These are phyloP conservation scores for Blastobotrys malaysiensis DNA, from an alignment of 1,139 yeast species.

Conservation along the genomic window DNA sequence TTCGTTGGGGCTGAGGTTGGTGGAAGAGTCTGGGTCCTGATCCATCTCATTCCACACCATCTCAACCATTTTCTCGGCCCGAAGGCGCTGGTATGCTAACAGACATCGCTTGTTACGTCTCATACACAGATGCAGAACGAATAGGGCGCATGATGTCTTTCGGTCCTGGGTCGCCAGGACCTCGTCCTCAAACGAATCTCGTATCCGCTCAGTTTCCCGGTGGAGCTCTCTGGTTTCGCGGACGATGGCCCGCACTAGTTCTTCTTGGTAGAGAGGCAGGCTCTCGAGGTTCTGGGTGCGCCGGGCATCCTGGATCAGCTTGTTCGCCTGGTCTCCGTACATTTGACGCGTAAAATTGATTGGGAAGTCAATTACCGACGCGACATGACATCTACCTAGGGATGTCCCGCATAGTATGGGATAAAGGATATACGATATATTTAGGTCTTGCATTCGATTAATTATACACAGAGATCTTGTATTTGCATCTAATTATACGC, in stretches of 20 bases:
- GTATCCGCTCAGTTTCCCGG: constrained; percentile 50
- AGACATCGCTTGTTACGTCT: constrained; percentile 84
- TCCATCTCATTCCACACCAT: constrained; percentile 61
- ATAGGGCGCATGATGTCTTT: constrained; percentile 53
- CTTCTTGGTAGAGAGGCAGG: constrained; percentile 70
- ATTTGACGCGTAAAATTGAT: constrained; percentile 34
- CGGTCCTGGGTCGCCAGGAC: constrained; percentile 30
- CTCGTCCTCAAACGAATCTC: constrained; percentile 37
- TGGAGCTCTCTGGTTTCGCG: constrained; percentile 38
- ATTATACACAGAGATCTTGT: too few species aligned
- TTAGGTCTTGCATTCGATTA: too few species aligned
- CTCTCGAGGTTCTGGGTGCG: constrained; percentile 62
- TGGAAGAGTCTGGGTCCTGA: constrained; percentile 32
- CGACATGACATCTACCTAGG: neutral
- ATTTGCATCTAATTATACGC: too few species aligned
- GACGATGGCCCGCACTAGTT: constrained; percentile 59
- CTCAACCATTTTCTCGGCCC: constrained; percentile 64
- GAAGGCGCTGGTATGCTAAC: constrained; percentile 68
- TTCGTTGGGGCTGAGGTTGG: constrained; percentile 69
- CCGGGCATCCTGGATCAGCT: constrained; percentile 78
- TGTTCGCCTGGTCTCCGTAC: constrained; percentile 88
- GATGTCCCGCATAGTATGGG: too few species aligned
- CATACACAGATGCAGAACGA: constrained; percentile 78
- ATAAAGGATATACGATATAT: too few species aligned
- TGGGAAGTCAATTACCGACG: neutral